Base-by-base conservation (phyloP, 768 basidiomycete species). In the Suillus plorans region DNA sequence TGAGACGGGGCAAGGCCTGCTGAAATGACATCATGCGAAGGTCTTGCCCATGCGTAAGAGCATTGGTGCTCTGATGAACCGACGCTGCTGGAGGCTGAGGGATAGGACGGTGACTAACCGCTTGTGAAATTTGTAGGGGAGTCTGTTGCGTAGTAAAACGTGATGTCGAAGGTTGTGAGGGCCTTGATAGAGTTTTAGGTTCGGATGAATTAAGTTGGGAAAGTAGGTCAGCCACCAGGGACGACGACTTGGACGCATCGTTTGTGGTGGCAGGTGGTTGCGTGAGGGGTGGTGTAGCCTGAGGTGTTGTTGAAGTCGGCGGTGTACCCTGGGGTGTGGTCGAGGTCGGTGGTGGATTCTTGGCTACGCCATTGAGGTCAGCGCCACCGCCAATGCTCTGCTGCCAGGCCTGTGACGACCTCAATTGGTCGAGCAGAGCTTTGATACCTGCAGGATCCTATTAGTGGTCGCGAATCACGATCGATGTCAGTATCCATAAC, bases 391-490 rank as follows among this genome's bases (percentile, higher is more conserved):
- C 72, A 18, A 79, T 67, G 2, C 80, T 71, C 58, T 87, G 80
- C 69, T 88, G 84, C 90, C 89, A 93, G 28, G 86, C 89, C 69
- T 85, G 81, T 4, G 92, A 93, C 3, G 81, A 76, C 60, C 85
- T 81, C 14, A 94, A 79, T 67, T 85, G 85, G 61, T 92, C 89
- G 20, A 95, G 82, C 31, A 94, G 81, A 34, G 90, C 87, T 69
- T 86, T 84, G 57, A 95, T 82, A 53, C 84, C 85, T 66, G 80
- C 80, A 56, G 88, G 79, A 74, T 92, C 90, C 90, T 92, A 71
- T 9, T 25, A 20, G 25, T 58, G 22, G 22, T 4, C 14, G 22
- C 39, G 8, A 10, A 47, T 47, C 2, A 45, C 10, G 39, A 58
- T 69, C 55, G 34, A 50, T 37, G 22, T 63, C 14, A 62, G 12